Evolutionary conservation across 495 filamentous ascomycete species (phyloP), one percentile per base, ranked within the genome.

Genomic region (Recurvomyces mirabilis): DNA sequence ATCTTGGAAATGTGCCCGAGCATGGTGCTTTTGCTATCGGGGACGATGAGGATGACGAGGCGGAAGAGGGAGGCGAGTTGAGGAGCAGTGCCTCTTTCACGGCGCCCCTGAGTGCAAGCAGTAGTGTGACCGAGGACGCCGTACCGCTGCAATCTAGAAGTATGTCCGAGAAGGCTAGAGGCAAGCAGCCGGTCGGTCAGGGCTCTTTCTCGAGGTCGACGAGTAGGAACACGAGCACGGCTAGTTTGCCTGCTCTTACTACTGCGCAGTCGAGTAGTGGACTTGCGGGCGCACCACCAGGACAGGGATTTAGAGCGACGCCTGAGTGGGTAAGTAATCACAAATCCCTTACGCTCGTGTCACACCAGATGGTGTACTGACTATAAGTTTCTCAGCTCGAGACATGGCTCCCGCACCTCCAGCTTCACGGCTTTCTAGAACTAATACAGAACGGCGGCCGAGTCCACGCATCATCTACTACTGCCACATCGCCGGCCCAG

Each of bases 131-230:
- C 1, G 91, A 93, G 44, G 85, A 91, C 54, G 79, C 82, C 19
- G 74, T 94, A 10, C 85, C 88, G n/a, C 67, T 79, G 25, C 89
- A 95, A 54, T 59, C 93, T n/a, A 76, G 86, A 36, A 89, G 87
- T 36, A 99, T 96, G 87, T 94, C 89, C 9, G 91, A 99, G 61
- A 99, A 96, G 58, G 93, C 91, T 20, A 69, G 91, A 37, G 91
- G 91, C 6, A 99, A 99, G 60, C 85, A 91, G 76, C 93, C 93
- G n/a, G 87, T 83, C 9, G 82, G 84, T 2, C 72, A 84, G 29
- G 71, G 73, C 9, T 74, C 74, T 13, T 95, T 98, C 59, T 94
- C 89, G 1, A 71, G 93, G 11, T 88, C 95, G 56, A 93, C 88
- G 54, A 94, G 88, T 2, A 71, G 93, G 6, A 91, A 95, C 57